Conservation (phyloP, 257 asterid species). For the Voacanga thouarsii region DNA sequence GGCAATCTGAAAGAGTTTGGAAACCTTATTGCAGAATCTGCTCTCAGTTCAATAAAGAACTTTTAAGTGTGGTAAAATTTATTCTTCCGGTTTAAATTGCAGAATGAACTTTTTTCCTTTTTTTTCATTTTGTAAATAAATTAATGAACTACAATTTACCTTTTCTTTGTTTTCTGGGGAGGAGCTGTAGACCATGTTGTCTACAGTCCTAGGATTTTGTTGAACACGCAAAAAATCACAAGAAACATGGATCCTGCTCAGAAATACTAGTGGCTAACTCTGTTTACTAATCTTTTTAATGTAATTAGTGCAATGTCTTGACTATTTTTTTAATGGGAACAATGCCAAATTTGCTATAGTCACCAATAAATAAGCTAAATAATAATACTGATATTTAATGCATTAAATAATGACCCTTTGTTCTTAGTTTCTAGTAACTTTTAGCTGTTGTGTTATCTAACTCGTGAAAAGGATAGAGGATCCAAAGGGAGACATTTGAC, state of each 20-base stretch:
- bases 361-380: background rate
- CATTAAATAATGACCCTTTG: background rate
- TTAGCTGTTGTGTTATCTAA: background rate
- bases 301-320: background rate
- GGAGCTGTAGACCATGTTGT: background rate
- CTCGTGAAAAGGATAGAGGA: background rate
- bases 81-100: background rate
- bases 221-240: background rate
- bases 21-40: constrained; percentile 82
- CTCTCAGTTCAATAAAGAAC: constrained; percentile 84
- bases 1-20: constrained; percentile 77
- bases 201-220: background rate
- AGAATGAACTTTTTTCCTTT: background rate
- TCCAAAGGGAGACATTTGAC: background rate
- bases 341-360: background rate
- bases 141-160: background rate
- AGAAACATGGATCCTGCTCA: background rate
- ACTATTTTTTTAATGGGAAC: background rate
- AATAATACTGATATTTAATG: background rate
- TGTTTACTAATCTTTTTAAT: background rate
- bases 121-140: background rate
- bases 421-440: background rate
- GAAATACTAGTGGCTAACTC: background rate
- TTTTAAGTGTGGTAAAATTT: constrained; percentile 75
- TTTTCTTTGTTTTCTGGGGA: background rate